phyloP scores from a whole-genome alignment of 345 rosid genomes.

The Arabidopsis suecica region DNA sequence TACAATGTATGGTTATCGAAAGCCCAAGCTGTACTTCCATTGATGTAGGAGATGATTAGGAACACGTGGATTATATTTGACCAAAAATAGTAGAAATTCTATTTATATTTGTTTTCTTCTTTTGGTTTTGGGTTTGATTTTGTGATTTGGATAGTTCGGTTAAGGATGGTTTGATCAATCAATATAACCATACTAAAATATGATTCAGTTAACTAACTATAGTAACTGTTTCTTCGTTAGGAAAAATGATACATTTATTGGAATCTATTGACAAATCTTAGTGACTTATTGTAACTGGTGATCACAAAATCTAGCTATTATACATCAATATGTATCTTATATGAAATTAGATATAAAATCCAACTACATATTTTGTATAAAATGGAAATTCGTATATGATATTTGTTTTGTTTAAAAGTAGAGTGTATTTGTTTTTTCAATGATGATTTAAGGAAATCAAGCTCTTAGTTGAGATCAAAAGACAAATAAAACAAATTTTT shows the following conservation, averaged over 20 bases:
- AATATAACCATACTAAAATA: not conserved
- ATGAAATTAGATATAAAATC: not conserved
- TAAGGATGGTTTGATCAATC: not conserved
- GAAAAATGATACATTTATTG: not conserved
- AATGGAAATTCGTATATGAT: not conserved
- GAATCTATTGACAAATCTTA: not conserved
- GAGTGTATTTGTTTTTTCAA: not conserved
- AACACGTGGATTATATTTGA: conserved; percentile 36
- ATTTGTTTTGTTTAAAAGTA: not conserved
- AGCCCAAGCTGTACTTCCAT: conserved; percentile 47
- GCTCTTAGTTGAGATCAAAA: not conserved
- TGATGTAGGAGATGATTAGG: conserved; percentile 44
- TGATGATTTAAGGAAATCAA: not conserved
- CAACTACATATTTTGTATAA: not conserved
- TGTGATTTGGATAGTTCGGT: conserved; percentile 2
- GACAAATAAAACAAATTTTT: not conserved
- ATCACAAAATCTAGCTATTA: not conserved
- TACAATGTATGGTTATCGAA: conserved; percentile 44
- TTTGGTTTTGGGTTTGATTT: not conserved
- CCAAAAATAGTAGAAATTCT: not conserved
- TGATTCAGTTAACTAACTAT: not conserved
- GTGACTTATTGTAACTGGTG: not conserved
- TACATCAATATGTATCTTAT: not conserved
- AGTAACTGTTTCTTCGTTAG: not conserved
- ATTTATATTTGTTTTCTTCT: not conserved